Percentiles rank a stretch among this genome's conserved stretches.
phyloP scores from a whole-genome alignment of 441 rosid species.

The Breynia disticha region DNA sequence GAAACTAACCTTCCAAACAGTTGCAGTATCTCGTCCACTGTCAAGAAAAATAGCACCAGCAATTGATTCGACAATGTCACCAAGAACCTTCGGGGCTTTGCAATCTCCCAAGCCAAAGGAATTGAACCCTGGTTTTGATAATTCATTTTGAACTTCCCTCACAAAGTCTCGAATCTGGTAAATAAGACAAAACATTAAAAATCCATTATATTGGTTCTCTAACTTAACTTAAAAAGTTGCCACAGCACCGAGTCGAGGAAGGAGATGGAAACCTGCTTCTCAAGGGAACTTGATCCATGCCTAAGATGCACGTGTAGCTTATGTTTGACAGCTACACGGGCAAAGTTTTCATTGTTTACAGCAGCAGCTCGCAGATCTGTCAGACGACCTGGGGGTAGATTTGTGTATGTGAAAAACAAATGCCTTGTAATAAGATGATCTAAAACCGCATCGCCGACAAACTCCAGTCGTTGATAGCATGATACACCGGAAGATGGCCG shows the following conservation, averaged over 20 bases:
- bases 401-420: constrained; percentile 82
- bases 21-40: constrained; percentile 62
- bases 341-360: constrained; percentile 96
- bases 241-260: background rate
- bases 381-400: constrained; percentile 95
- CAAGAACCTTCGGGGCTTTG: constrained; percentile 99
- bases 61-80: constrained; percentile 92
- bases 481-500: constrained; percentile 95
- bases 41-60: constrained; percentile 99
- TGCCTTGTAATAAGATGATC: constrained; percentile 95
- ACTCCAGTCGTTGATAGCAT: constrained; percentile 91
- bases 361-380: constrained; percentile 99
- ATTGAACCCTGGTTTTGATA: constrained; percentile 82
- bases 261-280: constrained; percentile 24
- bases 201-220: background rate
- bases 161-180: constrained; percentile 92
- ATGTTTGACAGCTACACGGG: constrained; percentile 97
- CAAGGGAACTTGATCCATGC: constrained; percentile 96
- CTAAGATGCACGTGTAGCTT: constrained; percentile 85
- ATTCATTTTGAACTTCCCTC: constrained; percentile 75
- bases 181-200: background rate
- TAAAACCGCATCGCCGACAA: constrained; percentile 97
- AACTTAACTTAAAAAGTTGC: background rate
- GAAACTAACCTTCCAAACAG: constrained; percentile 82
- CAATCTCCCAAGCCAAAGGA: constrained; percentile 98